Conservation (phyloP, 2,329 filamentous ascomycete species). For the Phialophora chinensis region DNA sequence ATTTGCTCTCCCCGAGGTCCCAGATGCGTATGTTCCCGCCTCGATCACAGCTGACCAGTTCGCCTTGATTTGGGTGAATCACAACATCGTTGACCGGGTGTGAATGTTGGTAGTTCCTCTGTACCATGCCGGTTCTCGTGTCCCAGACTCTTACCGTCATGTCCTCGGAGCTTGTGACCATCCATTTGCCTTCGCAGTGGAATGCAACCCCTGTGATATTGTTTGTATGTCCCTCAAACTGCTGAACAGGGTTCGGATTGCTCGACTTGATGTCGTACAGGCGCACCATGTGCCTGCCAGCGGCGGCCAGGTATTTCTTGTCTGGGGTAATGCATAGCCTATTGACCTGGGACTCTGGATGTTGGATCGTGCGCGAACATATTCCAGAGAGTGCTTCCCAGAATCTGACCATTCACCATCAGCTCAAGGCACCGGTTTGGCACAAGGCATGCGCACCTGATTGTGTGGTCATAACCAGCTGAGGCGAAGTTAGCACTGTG, state of each 20-base stretch:
- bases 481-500: conserved; percentile 38
- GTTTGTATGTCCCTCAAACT: conserved; percentile 92
- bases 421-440: conserved; percentile 16
- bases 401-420: conserved; percentile 65
- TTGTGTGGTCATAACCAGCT: conserved; percentile 78
- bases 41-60: conserved; percentile 95
- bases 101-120: conserved; percentile 90
- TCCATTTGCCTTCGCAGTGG: conserved; percentile 99
- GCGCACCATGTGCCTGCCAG: conserved; percentile 84
- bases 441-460: conserved; percentile 60
- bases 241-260: conserved; percentile 91
- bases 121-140: conserved; percentile 80
- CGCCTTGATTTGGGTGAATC: conserved; percentile 98
- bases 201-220: conserved; percentile 98
- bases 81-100: conserved; percentile 95
- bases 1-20: conserved; percentile 97
- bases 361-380: conserved; percentile 96
- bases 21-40: conserved; percentile 92
- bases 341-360: conserved; percentile 98
- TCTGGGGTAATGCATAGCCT: conserved; percentile 97
- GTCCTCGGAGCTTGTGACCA: conserved; percentile 97
- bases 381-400: conserved; percentile 99
- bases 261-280: conserved; percentile 98
- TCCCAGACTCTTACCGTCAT: conserved; percentile 98
- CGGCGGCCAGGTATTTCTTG: conserved; percentile 89